Evolutionary conservation across 2,329 filamentous ascomycete genomes (phyloP), one percentile per base, ranked within the genome.

Genomic region (Ceratocystis cubensis): DNA sequence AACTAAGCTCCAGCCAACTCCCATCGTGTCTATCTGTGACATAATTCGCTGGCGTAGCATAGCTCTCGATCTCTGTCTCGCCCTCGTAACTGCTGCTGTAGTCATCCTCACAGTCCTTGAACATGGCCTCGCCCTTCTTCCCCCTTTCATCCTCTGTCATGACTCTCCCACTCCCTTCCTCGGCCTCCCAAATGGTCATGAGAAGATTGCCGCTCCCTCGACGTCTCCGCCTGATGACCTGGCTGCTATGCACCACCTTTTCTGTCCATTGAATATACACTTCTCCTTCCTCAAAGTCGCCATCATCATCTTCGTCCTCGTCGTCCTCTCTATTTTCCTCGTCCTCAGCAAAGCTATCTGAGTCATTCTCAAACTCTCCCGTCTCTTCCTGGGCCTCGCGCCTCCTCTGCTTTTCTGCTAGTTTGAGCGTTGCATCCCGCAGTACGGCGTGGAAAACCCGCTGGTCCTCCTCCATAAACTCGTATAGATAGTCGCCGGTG

Each of bases 241-340:
- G 28, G 7, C 56, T 59, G 56, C 56, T 59, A 37, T 59, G 56
- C 15, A 20, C 28, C 25, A 59, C 56, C 56, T 59, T 59, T n/a
- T 37, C 28, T 8, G 56, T 59, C 56, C 56, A 59, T 25, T 59
- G 56, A 33, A 59, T 30, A 20, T 37, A 20, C 10, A 20, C 28
- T 17, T 37, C 56, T 4, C 33, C 28, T 5, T 37, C 28, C 6
- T 37, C 56, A n/a, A 3, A 33, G 7, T 59, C 56, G 10, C 33
- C 56, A 28, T 59, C 20, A 20, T 37, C 20, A 25, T 59, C 56
- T 28, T 20, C 25, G 17, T 57, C 25, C 25, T 59, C 56, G 7
- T 10, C 17, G 28, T 13, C 13, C 4, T 5, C 37, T 41, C 37
- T 41, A 15, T 15, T 15, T 41, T 59, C 56, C 6, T 59, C 56